Evolutionary conservation across 2,329 filamentous ascomycete species (phyloP).

Genomic region (Alternaria conjuncta): DNA sequence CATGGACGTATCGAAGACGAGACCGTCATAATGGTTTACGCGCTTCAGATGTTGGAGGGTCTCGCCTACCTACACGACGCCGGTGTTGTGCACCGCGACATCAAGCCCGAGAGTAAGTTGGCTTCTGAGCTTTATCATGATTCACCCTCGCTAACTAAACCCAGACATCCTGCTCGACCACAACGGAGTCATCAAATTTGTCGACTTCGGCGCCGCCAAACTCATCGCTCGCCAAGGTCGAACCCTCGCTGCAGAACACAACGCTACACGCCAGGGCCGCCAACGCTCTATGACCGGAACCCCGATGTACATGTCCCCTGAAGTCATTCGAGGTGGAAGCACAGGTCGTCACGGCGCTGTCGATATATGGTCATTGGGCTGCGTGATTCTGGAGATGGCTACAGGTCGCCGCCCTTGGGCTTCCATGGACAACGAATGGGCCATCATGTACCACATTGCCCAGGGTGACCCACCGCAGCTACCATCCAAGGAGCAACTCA

Average conservation of each 20-base stretch:
- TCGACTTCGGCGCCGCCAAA: conserved; percentile 97
- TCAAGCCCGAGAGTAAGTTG: conserved; percentile 90
- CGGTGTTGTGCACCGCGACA: conserved; percentile 92
- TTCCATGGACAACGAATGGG: conserved; percentile 97
- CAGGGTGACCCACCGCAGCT: conserved; percentile 92
- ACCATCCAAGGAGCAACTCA: conserved; percentile 82
- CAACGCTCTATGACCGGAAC: conserved; percentile 97
- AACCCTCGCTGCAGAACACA: conserved; percentile 73
- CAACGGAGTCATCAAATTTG: conserved; percentile 98
- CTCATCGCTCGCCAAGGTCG: conserved; percentile 93
- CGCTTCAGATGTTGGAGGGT: conserved; percentile 90
- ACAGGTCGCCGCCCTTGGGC: conserved; percentile 95
- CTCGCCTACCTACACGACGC: conserved; percentile 92
- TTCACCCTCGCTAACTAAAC: background rate
- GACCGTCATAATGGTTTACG: conserved; percentile 96
- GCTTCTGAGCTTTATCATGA: background rate
- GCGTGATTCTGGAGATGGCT: conserved; percentile 96
- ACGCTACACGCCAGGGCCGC: conserved; percentile 54
- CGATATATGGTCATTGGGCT: conserved; percentile 95
- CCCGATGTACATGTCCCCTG: conserved; percentile 99
- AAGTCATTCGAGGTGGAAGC: conserved; percentile 87
- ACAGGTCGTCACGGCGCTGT: conserved; percentile 80
- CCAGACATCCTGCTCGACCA: conserved; percentile 90
- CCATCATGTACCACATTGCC: conserved; percentile 99
- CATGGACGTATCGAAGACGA: conserved; percentile 98